Conservation (phyloP, 2,329 filamentous ascomycete genomes). For the Calonectria naviculata region DNA sequence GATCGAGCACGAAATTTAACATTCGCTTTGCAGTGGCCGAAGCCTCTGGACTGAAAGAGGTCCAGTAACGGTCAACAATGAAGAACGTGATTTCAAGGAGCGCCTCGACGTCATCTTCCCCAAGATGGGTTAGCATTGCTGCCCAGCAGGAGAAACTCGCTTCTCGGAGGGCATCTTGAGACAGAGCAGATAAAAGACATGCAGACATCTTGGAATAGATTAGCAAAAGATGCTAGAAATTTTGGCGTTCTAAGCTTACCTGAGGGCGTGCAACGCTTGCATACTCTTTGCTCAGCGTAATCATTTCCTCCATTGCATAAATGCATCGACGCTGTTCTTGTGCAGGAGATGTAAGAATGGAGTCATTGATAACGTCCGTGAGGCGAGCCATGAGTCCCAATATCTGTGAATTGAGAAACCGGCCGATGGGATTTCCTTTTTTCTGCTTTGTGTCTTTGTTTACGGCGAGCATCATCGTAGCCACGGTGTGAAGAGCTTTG, state of each 20-base stretch:
- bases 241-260: conserved; percentile 57
- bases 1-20: conserved; percentile 73
- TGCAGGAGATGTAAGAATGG: conserved; percentile 60
- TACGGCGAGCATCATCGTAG: conserved; percentile 51
- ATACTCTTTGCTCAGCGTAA: conserved; percentile 78
- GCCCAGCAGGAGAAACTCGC: conserved; percentile 88
- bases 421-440: conserved; percentile 69
- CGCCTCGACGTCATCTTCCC: conserved; percentile 81
- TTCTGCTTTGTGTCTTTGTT: conserved; percentile 58
- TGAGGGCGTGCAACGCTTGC: conserved; percentile 87
- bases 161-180: conserved; percentile 78
- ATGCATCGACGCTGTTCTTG: conserved; percentile 82
- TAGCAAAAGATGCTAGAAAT: background rate
- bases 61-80: conserved; percentile 86
- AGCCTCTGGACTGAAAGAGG: conserved; percentile 69
- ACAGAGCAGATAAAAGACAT: conserved; percentile 87
- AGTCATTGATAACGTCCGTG: conserved; percentile 81
- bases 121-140: conserved; percentile 78
- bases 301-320: conserved; percentile 88
- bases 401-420: conserved; percentile 85
- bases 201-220: conserved; percentile 73
- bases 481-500: conserved; percentile 60
- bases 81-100: conserved; percentile 92
- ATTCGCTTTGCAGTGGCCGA: conserved; percentile 70
- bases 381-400: conserved; percentile 89